phyloP scores from a whole-genome alignment of 345 rosid species.

The Sisymbrium altissimum region DNA sequence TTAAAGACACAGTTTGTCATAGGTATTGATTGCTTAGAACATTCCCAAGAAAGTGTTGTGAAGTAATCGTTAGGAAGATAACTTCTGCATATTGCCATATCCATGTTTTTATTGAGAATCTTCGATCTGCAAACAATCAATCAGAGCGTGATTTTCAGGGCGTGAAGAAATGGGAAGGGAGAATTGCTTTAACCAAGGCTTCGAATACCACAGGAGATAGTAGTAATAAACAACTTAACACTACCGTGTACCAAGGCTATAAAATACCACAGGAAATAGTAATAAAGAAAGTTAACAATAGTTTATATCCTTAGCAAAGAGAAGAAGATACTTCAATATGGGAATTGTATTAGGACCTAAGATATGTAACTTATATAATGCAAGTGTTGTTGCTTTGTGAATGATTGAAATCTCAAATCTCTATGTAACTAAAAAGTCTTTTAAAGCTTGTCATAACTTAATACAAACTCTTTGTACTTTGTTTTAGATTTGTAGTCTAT shows the following conservation, averaged over 20 bases:
- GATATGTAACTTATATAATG: neutral
- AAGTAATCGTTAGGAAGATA: conserved; percentile 7
- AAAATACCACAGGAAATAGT: neutral
- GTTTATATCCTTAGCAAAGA: neutral
- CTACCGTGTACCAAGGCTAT: neutral
- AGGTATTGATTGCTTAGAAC: conserved; percentile 8
- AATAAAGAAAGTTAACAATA: neutral
- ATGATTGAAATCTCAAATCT: neutral
- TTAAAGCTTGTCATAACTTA: conserved; percentile 6
- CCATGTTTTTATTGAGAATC: neutral
- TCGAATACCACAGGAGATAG: neutral
- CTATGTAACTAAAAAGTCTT: neutral
- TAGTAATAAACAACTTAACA: neutral
- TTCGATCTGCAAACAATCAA: neutral
- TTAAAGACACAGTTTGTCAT: conserved; percentile 10
- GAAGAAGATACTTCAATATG: neutral
- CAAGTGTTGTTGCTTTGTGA: conserved; percentile 7
- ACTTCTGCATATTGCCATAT: neutral
- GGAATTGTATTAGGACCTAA: neutral
- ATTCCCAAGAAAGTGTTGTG: neutral
- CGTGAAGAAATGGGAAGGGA: neutral
- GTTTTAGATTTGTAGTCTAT: neutral
- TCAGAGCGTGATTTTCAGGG: conserved; percentile 12
- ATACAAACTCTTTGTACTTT: neutral
- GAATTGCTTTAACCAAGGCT: neutral